These are phyloP conservation scores for Cladorrhinum sp. DNA, from an alignment of 2,329 filamentous ascomycete species.

Conservation along the genomic window DNA sequence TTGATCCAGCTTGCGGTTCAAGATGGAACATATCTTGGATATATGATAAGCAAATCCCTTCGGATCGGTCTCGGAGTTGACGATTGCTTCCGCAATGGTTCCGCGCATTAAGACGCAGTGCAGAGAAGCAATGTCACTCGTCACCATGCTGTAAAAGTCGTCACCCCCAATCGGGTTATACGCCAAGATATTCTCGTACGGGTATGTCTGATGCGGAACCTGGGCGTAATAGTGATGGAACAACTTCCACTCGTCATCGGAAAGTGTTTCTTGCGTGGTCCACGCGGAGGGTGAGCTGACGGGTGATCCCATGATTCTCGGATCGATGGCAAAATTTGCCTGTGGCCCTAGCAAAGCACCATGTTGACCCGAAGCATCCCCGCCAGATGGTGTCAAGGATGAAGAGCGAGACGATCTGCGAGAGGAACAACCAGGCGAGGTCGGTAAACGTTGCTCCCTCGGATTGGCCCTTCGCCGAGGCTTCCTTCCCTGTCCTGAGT, in stretches of 20 bases:
- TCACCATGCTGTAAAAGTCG: constrained; percentile 30
- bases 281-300: background rate
- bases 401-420: constrained; percentile 11
- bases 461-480: constrained; percentile 12
- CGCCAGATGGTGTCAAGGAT: constrained; percentile 8
- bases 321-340: background rate
- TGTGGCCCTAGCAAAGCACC: background rate
- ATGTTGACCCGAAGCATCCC: constrained; percentile 1
- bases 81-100: constrained; percentile 28
- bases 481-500: constrained; percentile 12
- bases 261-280: constrained; percentile 12
- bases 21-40: constrained; percentile 27
- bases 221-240: constrained; percentile 31
- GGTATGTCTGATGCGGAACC: constrained; percentile 33
- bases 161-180: constrained; percentile 31
- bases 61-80: constrained; percentile 18
- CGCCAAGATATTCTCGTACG: constrained; percentile 32
- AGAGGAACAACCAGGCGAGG: constrained; percentile 9
- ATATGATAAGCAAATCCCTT: constrained; percentile 27
- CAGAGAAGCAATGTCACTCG: constrained; percentile 28
- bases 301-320: background rate
- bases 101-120: constrained; percentile 34
- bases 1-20: constrained; percentile 27
- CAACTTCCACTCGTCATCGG: constrained; percentile 28
- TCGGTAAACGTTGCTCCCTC: constrained; percentile 11